Base-by-base conservation (phyloP, 805 yeast genomes). In the Cyberlindnera veronae region DNA sequence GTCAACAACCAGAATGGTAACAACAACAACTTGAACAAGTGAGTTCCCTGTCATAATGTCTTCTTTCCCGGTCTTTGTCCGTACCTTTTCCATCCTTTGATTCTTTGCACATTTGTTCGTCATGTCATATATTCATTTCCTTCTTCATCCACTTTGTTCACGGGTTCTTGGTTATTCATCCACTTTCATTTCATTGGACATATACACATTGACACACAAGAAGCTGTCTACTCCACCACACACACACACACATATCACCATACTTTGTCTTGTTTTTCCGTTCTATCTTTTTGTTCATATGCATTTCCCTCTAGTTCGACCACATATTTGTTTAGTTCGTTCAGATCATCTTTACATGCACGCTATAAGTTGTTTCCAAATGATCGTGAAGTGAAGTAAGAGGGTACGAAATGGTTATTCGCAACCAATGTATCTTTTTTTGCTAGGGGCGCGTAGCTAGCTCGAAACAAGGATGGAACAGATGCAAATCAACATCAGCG, bases 1-100 rank as follows among this genome's bases (percentile, higher is more conserved):
- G 54, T 51, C 19, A 52, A 48, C 28, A 39, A 18, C 35, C 19
- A 27, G 26, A 31, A 29, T 29, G 14, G 14, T 32, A 16, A 32
- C 36, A 27, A 27, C 16, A 16, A 32, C 36, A 27, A 27, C 16
- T 9, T 18, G 17, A 20, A 32, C 15, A 10, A 21, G 30, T 28
- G 17, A 28, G 8, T 11, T n/a, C 14, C 14, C 17, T 11, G n/a
- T 28, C 30, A 15, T 28, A 16, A 14, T 18, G 5, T 28, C 30
- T 10, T 10, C 14, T 28, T 28, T 6, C 30, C 6, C 19, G 12
- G 11, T 28, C 19, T 11, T 28, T 28, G 18, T 28, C 7, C 33
- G 10, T 17, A 17, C 18, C 16, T 30, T 23, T 10, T 13, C 13
- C 28, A 24, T 24, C 28, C 8, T 6, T 24, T 14, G 13, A 8